Percentiles rank a stretch among this genome's conserved stretches.
Conservation (phyloP, 2,329 filamentous ascomycete genomes). For the Ophiostoma ulmi region DNA sequence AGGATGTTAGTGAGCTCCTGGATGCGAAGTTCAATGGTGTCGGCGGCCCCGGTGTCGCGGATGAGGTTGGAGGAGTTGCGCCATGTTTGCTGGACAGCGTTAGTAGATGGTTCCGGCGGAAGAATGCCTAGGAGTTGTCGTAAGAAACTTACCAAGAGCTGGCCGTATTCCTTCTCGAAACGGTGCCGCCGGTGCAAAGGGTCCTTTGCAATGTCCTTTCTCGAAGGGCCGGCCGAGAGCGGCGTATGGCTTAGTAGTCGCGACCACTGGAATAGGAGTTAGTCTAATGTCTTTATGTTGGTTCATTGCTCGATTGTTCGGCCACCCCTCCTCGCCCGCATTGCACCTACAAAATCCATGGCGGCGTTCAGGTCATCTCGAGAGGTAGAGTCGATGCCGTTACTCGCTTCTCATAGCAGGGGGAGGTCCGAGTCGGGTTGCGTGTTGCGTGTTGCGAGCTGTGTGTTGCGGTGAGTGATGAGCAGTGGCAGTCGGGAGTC, state of each 20-base stretch:
- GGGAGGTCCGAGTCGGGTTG: background rate
- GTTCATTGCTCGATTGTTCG: background rate
- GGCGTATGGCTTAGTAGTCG: slow-evolving; percentile 60
- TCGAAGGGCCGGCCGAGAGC: slow-evolving; percentile 51
- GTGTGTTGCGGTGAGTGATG: background rate
- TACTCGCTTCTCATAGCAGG: slow-evolving; percentile 9
- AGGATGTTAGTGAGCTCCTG: slow-evolving; percentile 67
- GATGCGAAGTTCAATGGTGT: slow-evolving; percentile 57
- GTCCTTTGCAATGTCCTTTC: slow-evolving; percentile 57
- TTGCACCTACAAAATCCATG: slow-evolving; percentile 54
- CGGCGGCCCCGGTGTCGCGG: slow-evolving; percentile 56
- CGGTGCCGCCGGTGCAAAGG: slow-evolving; percentile 59
- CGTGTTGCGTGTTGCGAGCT: background rate
- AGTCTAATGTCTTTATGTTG: slow-evolving; percentile 1
- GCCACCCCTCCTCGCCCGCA: background rate
- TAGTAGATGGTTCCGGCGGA: background rate
- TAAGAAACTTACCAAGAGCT: slow-evolving; percentile 48
- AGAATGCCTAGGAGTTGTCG: background rate
- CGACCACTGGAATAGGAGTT: slow-evolving; percentile 52
- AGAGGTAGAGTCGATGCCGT: slow-evolving; percentile 13
- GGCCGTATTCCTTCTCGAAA: slow-evolving; percentile 62
- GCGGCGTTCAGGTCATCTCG: slow-evolving; percentile 45
- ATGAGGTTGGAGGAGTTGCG: slow-evolving; percentile 56
- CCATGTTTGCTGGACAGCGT: slow-evolving; percentile 49
- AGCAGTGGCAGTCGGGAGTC: background rate